A percentile compares a stretch with the other conserved stretches of the same genome.
Evolutionary conservation across 768 basidiomycete species (phyloP).

Genomic region (Piloderma croceum): DNA sequence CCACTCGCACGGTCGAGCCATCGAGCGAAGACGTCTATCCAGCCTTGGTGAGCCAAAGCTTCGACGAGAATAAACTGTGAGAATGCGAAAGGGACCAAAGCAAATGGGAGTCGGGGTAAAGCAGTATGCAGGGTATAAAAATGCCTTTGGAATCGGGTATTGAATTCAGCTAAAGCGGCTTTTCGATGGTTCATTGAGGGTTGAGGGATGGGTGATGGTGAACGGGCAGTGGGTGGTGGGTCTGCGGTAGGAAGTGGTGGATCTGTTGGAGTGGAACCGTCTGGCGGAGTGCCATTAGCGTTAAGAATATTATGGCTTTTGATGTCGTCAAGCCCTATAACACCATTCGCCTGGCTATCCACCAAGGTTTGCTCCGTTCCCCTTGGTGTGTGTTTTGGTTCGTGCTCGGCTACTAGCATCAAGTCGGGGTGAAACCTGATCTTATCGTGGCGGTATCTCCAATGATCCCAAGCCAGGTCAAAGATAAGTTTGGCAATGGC

Average conservation of each 20-base stretch:
- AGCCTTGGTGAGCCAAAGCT: constrained; percentile 73
- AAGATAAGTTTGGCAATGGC: constrained; percentile 65
- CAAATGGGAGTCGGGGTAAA: constrained; percentile 69
- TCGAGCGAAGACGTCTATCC: constrained; percentile 76
- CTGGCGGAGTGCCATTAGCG: neutral
- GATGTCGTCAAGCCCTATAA: no score
- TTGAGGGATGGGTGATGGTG: neutral
- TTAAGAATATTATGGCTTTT: no score
- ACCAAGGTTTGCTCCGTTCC: no score
- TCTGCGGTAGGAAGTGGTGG: neutral
- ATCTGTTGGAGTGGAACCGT: neutral
- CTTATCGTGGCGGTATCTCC: constrained; percentile 30
- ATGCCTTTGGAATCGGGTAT: no score
- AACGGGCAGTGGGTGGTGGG: neutral
- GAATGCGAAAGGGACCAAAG: constrained; percentile 87
- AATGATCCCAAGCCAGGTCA: constrained; percentile 59
- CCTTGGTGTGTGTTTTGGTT: no score
- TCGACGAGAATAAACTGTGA: constrained; percentile 93
- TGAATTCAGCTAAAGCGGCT: neutral
- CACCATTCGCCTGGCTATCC: no score
- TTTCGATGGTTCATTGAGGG: neutral
- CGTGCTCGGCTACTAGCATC: no score
- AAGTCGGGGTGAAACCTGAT: no score
- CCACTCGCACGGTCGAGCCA: constrained; percentile 55
- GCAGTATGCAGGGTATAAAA: constrained; percentile 73